A percentile compares a stretch with the other conserved stretches of the same genome.
Conservation (phyloP, 2,329 filamentous ascomycete species). For the Pseudogymnoascus sp. region DNA sequence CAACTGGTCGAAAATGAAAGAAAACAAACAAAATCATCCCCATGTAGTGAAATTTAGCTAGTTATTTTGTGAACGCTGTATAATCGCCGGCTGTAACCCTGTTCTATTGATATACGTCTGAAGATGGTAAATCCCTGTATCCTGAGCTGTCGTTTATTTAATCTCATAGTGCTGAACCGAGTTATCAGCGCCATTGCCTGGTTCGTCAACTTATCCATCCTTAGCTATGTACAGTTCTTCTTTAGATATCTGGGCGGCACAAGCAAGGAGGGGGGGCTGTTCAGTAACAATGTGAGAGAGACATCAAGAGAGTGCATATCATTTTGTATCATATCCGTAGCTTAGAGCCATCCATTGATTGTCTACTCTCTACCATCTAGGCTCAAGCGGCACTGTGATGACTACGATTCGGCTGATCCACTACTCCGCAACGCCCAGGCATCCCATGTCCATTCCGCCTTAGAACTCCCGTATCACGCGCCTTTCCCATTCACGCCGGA, state of each 20-base stretch:
- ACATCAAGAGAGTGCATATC: not conserved
- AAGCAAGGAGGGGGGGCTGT: not conserved
- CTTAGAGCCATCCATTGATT: not conserved
- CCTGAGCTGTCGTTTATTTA: too few relatives aligned
- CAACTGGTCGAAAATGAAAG: too few relatives aligned
- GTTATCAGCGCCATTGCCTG: too few relatives aligned
- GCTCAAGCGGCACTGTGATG: not conserved
- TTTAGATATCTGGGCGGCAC: not conserved
- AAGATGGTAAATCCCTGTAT: too few relatives aligned
- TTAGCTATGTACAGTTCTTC: too few relatives aligned
- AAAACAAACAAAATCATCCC: too few relatives aligned
- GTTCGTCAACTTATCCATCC: too few relatives aligned
- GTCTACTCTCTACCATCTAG: not conserved
- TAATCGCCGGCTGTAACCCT: too few relatives aligned
- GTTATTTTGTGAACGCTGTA: too few relatives aligned
- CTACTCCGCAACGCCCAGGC: not conserved
- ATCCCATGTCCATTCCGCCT: not conserved
- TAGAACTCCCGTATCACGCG: not conserved
- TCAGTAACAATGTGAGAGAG: not conserved
- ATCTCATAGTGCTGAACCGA: too few relatives aligned
- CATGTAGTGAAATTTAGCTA: too few relatives aligned
- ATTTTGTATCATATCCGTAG: not conserved
- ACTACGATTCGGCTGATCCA: not conserved
- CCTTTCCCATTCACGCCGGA: not conserved
- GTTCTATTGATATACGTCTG: too few relatives aligned